Conservation (phyloP, 2,329 filamentous ascomycete genomes). For the Botrytis paeoniae region DNA sequence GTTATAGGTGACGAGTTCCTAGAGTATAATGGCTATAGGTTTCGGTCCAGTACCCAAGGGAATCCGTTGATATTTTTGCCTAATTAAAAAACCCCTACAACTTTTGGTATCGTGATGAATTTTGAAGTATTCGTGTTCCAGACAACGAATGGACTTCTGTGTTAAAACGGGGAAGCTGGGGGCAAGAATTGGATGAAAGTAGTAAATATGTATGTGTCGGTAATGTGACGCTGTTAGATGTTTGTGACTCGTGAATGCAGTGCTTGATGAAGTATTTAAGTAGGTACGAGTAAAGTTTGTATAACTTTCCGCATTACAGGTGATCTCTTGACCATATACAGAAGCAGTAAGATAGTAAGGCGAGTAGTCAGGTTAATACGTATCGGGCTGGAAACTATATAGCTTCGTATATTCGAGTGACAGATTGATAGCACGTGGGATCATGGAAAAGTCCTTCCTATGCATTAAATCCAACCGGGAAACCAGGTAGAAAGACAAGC, state of each 20-base stretch:
- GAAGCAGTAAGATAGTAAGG: not conserved
- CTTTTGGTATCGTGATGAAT: not conserved
- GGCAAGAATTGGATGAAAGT: not conserved
- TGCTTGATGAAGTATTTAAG: not conserved
- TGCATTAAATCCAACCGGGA: not conserved
- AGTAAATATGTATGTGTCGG: not conserved
- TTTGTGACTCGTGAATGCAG: conserved; percentile 1
- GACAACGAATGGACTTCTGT: not conserved
- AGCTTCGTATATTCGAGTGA: conserved; percentile 1
- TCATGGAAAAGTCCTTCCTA: not conserved
- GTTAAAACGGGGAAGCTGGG: not conserved
- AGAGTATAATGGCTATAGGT: not conserved
- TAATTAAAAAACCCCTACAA: not conserved
- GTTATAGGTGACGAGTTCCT: not conserved
- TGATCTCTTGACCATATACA: not conserved
- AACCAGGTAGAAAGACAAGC: not conserved
- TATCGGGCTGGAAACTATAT: not conserved
- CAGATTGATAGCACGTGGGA: not conserved
- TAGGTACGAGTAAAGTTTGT: not conserved
- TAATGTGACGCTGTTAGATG: not conserved
- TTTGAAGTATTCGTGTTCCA: not conserved
- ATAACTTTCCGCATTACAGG: conserved; percentile 4
- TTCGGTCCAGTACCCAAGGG: not conserved
- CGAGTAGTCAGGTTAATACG: not conserved
- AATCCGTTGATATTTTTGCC: not conserved